These are phyloP conservation scores for Fonsecaea pugnacius DNA, from an alignment of 2,329 filamentous ascomycete species.

Conservation along the genomic window DNA sequence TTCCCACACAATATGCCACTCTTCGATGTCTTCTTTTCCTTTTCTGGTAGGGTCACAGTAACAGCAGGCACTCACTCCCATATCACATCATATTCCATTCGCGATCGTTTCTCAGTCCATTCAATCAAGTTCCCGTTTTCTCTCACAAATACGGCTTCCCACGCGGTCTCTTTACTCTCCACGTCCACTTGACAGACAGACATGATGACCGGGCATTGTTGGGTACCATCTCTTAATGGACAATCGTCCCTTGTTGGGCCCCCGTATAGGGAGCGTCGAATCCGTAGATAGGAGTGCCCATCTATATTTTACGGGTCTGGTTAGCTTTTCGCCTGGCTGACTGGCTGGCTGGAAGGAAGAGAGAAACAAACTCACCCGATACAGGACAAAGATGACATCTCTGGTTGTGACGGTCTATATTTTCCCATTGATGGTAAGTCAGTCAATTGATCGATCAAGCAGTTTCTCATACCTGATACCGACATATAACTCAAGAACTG, in stretches of 20 bases:
- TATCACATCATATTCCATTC: not conserved
- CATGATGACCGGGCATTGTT: not conserved
- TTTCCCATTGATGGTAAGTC: not conserved
- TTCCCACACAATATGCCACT: not conserved
- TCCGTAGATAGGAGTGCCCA: slow-evolving; percentile 34
- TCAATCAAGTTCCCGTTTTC: not conserved
- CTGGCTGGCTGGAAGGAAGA: not conserved
- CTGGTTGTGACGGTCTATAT: slow-evolving; percentile 24
- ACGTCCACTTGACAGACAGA: too few species aligned
- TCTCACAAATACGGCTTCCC: not conserved
- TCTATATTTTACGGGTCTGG: slow-evolving; percentile 19
- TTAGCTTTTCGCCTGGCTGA: not conserved
- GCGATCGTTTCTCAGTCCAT: not conserved
- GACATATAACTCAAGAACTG: not conserved
- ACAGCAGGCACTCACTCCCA: not conserved
- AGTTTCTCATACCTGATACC: not conserved
- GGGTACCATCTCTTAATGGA: not conserved
- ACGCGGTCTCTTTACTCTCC: not conserved
- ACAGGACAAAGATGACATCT: slow-evolving; percentile 30
- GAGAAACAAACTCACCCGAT: slow-evolving; percentile 11
- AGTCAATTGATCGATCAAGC: not conserved
- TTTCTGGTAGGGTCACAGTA: not conserved
- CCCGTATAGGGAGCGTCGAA: slow-evolving; percentile 23
- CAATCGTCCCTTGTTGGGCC: not conserved
- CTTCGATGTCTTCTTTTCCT: not conserved